phyloP scores from a whole-genome alignment of 495 filamentous ascomycete genomes.

The Penicillium lividum region DNA sequence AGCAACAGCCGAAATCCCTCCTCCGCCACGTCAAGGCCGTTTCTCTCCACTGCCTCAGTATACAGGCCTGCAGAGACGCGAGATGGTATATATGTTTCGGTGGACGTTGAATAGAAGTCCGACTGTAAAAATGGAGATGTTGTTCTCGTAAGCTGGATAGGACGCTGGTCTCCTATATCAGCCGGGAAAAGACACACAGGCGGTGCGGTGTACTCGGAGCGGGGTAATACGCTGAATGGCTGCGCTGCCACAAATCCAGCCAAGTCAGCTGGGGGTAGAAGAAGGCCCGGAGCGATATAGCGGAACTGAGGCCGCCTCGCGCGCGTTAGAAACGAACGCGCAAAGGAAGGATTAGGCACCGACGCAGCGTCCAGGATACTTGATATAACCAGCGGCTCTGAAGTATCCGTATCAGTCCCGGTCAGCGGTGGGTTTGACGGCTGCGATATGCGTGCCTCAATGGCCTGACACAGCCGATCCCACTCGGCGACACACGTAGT shows the following conservation, averaged over 20 bases:
- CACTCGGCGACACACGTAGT: conserved; percentile 18
- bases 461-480: conserved; percentile 17
- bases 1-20: conserved; percentile 25
- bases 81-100: conserved; percentile 12
- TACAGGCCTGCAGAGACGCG: conserved; percentile 22
- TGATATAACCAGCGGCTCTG: conserved; percentile 15
- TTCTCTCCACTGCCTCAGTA: conserved; percentile 18
- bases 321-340: conserved; percentile 12
- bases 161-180: conserved; percentile 17
- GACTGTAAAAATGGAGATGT: conserved; percentile 14
- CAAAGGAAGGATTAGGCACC: conserved; percentile 17
- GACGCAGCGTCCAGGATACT: conserved; percentile 16
- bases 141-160: conserved; percentile 16
- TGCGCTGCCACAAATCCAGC: conserved; percentile 12
- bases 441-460: conserved; percentile 16
- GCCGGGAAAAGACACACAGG: conserved; percentile 21
- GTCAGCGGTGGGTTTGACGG: conserved; percentile 8
- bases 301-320: conserved; percentile 15
- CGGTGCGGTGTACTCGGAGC: conserved; percentile 14
- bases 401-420: conserved; percentile 10
- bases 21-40: conserved; percentile 13
- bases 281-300: conserved; percentile 21
- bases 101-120: conserved; percentile 15
- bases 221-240: conserved; percentile 15
- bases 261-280: conserved; percentile 14